These are phyloP conservation scores for Remersonia thermophila DNA, from an alignment of 2,329 filamentous ascomycete genomes.

Conservation along the genomic window DNA sequence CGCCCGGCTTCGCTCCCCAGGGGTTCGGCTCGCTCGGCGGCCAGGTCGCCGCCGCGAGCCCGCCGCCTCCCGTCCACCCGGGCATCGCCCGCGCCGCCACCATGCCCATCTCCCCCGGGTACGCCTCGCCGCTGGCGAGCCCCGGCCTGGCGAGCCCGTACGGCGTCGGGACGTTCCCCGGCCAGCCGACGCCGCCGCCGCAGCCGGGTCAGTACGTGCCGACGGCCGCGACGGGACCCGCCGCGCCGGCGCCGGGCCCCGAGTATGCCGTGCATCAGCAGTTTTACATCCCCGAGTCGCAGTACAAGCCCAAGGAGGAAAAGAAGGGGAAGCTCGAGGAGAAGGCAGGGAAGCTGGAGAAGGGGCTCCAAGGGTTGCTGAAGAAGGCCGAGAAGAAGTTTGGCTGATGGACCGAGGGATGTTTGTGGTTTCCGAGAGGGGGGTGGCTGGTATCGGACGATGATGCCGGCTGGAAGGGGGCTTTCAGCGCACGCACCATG, in stretches of 20 bases:
- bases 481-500: no score
- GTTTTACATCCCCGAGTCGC: constrained; percentile 52
- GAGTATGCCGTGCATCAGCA: constrained; percentile 56
- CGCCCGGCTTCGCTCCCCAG: constrained; percentile 30
- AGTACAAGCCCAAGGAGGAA: constrained; percentile 34
- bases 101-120: constrained; percentile 28
- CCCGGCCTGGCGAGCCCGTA: constrained; percentile 32
- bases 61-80: constrained; percentile 27
- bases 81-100: constrained; percentile 36
- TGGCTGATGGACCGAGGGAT: constrained; percentile 28
- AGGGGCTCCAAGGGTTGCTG: constrained; percentile 57
- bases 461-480: neutral
- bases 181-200: constrained; percentile 32
- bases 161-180: constrained; percentile 30
- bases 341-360: constrained; percentile 54
- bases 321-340: constrained; percentile 46
- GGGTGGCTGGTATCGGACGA: neutral
- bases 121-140: neutral
- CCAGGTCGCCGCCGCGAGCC: constrained; percentile 7
- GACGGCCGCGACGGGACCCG: constrained; percentile 31
- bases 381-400: constrained; percentile 73
- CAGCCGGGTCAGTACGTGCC: no score
- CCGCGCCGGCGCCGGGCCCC: constrained; percentile 24
- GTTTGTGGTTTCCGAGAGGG: neutral
- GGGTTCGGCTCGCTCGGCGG: constrained; percentile 26